A percentile compares a stretch with the other conserved stretches of the same genome.
These are phyloP conservation scores for Botrytis hyacinthi DNA, from an alignment of 2,329 filamentous ascomycete genomes.

Conservation along the genomic window DNA sequence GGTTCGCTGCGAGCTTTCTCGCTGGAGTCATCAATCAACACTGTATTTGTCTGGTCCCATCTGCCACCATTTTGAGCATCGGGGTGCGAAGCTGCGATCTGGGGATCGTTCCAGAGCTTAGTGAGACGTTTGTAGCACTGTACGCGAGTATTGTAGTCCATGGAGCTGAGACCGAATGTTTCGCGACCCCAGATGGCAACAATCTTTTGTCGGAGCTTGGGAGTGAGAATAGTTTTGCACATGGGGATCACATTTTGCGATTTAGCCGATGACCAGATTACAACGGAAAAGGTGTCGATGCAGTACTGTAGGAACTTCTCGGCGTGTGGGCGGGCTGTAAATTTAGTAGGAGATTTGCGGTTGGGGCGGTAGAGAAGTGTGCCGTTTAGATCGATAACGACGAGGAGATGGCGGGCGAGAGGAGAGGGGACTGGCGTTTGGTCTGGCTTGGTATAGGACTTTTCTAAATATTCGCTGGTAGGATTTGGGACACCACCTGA, in stretches of 20 bases:
- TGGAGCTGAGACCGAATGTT: conserved; percentile 61
- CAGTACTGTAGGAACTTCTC: conserved; percentile 69
- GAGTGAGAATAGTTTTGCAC: conserved; percentile 61
- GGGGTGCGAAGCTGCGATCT: conserved; percentile 47
- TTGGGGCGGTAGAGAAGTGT: conserved; percentile 75
- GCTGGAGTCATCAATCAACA: conserved; percentile 81
- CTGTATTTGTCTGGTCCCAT: conserved; percentile 84
- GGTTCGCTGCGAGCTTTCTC: conserved; percentile 84
- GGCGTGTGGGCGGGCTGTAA: conserved; percentile 67
- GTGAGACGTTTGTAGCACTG: conserved; percentile 88
- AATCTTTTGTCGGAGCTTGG: conserved; percentile 52
- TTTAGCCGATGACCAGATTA: conserved; percentile 87
- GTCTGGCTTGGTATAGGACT: conserved; percentile 48
- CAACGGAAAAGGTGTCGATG: conserved; percentile 71
- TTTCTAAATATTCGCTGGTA: conserved; percentile 57
- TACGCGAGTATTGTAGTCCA: conserved; percentile 68
- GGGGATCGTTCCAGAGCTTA: conserved; percentile 62
- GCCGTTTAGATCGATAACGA: conserved; percentile 92
- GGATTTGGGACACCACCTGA: conserved; percentile 54
- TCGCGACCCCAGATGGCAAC: conserved; percentile 78
- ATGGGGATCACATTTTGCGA: conserved; percentile 70
- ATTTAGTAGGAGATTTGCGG: conserved; percentile 48
- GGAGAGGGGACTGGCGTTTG: conserved; percentile 44
- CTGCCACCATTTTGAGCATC: conserved; percentile 40
- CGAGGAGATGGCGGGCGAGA: conserved; percentile 62